Percentiles rank a stretch among this genome's conserved stretches.
These are phyloP conservation scores for Arctium minus DNA, from an alignment of 129 eudicot genomes.

Conservation along the genomic window DNA sequence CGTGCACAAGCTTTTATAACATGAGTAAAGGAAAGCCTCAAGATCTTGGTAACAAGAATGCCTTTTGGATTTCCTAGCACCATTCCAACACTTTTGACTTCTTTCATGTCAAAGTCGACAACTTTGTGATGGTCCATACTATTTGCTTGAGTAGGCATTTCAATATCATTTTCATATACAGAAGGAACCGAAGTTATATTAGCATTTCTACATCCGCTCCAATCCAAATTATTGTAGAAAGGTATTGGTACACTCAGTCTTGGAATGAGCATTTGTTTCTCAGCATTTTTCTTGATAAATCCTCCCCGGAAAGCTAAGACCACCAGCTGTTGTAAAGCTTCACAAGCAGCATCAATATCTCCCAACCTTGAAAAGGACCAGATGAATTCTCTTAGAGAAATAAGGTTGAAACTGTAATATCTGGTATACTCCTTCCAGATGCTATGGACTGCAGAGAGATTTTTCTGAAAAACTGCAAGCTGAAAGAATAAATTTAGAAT, in stretches of 20 bases:
- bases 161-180: slow-evolving; percentile 8
- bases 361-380: slow-evolving; percentile 58
- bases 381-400: slow-evolving; percentile 58
- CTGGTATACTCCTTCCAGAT: slow-evolving; percentile 68
- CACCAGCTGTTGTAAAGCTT: slow-evolving; percentile 66
- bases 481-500: slow-evolving; percentile 51
- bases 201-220: slow-evolving; percentile 10
- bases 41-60: slow-evolving; percentile 29
- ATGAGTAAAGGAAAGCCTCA: slow-evolving; percentile 66
- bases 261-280: slow-evolving; percentile 34
- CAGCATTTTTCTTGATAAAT: slow-evolving; percentile 30
- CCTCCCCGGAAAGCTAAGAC: slow-evolving; percentile 31
- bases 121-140: neutral
- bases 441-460: slow-evolving; percentile 63
- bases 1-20: slow-evolving; percentile 64
- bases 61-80: slow-evolving; percentile 17
- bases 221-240: slow-evolving; percentile 17
- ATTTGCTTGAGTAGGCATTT: neutral
- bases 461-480: slow-evolving; percentile 92
- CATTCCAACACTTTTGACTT: slow-evolving; percentile 6
- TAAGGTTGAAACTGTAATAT: slow-evolving; percentile 47
- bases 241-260: slow-evolving; percentile 77
- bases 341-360: slow-evolving; percentile 56
- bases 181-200: slow-evolving; percentile 21
- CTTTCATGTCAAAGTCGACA: slow-evolving; percentile 12